A percentile compares a stretch with the other conserved stretches of the same genome.
Evolutionary conservation across 75 land plant species (phyloP).

Genomic region (Ceratopteris richardii): DNA sequence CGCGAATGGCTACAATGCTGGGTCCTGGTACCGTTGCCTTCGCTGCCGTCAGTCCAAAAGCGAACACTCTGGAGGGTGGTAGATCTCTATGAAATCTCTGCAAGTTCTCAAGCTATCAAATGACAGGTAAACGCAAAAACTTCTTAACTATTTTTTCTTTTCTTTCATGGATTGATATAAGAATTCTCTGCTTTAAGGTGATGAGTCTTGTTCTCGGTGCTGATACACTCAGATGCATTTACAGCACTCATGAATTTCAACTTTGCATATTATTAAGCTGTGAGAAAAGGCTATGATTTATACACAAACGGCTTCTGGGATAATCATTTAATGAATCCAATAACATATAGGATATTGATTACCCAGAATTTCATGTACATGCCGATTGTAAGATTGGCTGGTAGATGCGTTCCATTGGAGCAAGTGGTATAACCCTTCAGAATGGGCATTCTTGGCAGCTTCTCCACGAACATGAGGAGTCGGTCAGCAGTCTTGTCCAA

Average conservation of each 20-base stretch:
- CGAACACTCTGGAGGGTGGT: slow-evolving; percentile 26
- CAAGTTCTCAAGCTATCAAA: background rate
- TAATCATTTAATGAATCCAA: too few species aligned
- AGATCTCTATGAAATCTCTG: slow-evolving; percentile 38
- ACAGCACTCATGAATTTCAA: too few species aligned
- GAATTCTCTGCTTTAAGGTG: too few species aligned
- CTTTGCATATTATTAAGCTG: too few species aligned
- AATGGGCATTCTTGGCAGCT: slow-evolving; percentile 33
- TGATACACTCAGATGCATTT: background rate
- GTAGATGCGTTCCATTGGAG: background rate
- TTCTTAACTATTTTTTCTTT: too few species aligned
- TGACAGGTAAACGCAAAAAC: background rate
- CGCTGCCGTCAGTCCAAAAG: slow-evolving; percentile 12
- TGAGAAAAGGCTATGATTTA: too few species aligned
- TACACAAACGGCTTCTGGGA: too few species aligned
- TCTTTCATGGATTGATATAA: background rate
- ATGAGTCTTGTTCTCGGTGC: too few species aligned
- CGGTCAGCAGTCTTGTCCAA: background rate
- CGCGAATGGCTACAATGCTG: slow-evolving; percentile 19
- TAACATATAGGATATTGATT: too few species aligned
- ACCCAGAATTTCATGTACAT: slow-evolving; percentile 34
- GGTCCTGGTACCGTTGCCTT: slow-evolving; percentile 34
- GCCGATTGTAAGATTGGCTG: slow-evolving; percentile 26
- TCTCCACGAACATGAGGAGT: slow-evolving; percentile 23
- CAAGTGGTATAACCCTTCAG: slow-evolving; percentile 10